Percentiles rank a stretch among this genome's conserved stretches.
Evolutionary conservation across 371 early-diverging fungal species (phyloP).

Genomic region (Rhizopus sp.): DNA sequence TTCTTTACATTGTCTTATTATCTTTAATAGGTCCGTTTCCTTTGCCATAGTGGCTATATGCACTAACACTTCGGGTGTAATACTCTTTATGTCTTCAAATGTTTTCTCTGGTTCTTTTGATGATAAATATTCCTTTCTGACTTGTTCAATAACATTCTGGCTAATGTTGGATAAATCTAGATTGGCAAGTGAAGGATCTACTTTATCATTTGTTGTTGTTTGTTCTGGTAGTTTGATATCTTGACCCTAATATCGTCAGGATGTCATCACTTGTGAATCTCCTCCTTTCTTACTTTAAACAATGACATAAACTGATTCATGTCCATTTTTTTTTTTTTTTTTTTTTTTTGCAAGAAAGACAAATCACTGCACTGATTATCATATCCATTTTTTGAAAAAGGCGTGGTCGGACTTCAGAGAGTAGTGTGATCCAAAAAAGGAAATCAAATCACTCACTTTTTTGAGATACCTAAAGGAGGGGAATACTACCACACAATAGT

Average conservation of each 20-base stretch:
- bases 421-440: too few relatives aligned
- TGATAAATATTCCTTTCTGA: conserved; percentile 37
- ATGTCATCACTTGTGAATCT: too few relatives aligned
- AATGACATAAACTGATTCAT: too few relatives aligned
- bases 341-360: too few relatives aligned
- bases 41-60: conserved; percentile 34
- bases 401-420: too few relatives aligned
- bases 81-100: conserved; percentile 20
- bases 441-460: too few relatives aligned
- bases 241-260: conserved; percentile 11
- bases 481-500: too few relatives aligned
- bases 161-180: conserved; percentile 34
- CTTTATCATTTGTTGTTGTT: not conserved
- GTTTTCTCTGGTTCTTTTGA: conserved; percentile 9
- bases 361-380: too few relatives aligned
- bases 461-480: too few relatives aligned
- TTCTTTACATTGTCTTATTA: conserved; percentile 29
- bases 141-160: conserved; percentile 40
- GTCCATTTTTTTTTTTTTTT: too few relatives aligned
- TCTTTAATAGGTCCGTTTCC: conserved; percentile 34
- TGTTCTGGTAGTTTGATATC: conserved; percentile 8
- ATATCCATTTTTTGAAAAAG: too few relatives aligned
- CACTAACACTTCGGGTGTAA: conserved; percentile 44
- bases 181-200: conserved; percentile 11
- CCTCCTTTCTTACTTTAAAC: too few relatives aligned